These are phyloP conservation scores for Coniochaeta sp. DNA, from an alignment of 2,329 filamentous ascomycete genomes.

Conservation along the genomic window DNA sequence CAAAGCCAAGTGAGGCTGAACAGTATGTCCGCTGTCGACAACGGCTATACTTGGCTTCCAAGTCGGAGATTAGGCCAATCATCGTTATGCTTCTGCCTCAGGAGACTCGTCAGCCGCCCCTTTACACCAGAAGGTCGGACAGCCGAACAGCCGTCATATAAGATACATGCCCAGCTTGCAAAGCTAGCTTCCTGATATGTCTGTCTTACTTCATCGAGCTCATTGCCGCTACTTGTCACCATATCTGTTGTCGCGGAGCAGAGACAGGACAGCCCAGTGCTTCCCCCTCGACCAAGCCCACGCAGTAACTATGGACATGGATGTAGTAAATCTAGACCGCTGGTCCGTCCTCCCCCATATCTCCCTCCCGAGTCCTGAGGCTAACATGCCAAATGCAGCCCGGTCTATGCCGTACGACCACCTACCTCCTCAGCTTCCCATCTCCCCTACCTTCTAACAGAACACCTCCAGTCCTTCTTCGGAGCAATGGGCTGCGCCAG, in stretches of 20 bases:
- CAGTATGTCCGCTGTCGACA: not conserved
- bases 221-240: too few relatives aligned
- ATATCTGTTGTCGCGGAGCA: too few relatives aligned
- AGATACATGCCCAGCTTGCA: not conserved
- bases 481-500: constrained; percentile 91
- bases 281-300: too few relatives aligned
- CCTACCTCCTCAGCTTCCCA: too few relatives aligned
- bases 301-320: too few relatives aligned
- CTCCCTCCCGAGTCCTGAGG: too few relatives aligned
- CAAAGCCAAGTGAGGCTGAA: not conserved
- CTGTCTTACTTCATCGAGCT: too few relatives aligned
- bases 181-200: too few relatives aligned
- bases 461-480: constrained; percentile 62
- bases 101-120: not conserved
- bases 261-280: too few relatives aligned
- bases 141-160: not conserved
- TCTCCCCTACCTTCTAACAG: not conserved
- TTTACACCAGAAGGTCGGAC: not conserved
- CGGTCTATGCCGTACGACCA: constrained; percentile 39
- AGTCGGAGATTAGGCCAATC: not conserved
- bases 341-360: constrained; percentile 23
- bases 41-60: not conserved
- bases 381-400: constrained; percentile 22
- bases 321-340: constrained; percentile 26
- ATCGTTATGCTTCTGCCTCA: not conserved